A percentile compares a stretch with the other conserved stretches of the same genome.
These are phyloP conservation scores for Botrytis byssoidea DNA, from an alignment of 2,329 filamentous ascomycete species.

Conservation along the genomic window DNA sequence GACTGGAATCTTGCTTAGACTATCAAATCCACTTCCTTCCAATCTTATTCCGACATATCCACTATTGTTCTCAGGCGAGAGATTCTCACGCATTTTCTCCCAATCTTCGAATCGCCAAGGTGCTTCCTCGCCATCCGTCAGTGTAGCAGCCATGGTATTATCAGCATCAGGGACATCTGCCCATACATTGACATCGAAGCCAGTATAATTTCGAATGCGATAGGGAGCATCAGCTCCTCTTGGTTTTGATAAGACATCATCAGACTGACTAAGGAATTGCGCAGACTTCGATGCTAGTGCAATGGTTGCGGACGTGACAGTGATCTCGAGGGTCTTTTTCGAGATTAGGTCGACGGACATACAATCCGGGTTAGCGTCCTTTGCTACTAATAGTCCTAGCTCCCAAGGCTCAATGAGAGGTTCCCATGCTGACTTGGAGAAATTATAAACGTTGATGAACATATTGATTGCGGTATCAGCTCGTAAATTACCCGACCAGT, in stretches of 20 bases:
- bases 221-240: constrained; percentile 90
- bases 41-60: constrained; percentile 79
- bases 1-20: constrained; percentile 81
- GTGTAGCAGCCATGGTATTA: constrained; percentile 70
- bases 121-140: constrained; percentile 85
- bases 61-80: constrained; percentile 78
- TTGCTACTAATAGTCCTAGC: constrained; percentile 84
- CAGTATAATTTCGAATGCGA: constrained; percentile 90
- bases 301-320: constrained; percentile 89
- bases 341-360: constrained; percentile 84
- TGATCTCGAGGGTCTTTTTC: constrained; percentile 86
- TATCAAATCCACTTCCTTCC: constrained; percentile 92
- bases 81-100: constrained; percentile 90
- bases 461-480: constrained; percentile 89
- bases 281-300: constrained; percentile 90
- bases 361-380: constrained; percentile 70
- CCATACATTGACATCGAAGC: constrained; percentile 84
- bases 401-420: constrained; percentile 95
- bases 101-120: constrained; percentile 98
- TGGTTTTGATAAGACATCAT: constrained; percentile 91
- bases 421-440: constrained; percentile 98
- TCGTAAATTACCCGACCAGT: constrained; percentile 87
- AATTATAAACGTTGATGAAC: constrained; percentile 97
- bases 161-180: constrained; percentile 66
- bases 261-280: constrained; percentile 76